phyloP scores from a whole-genome alignment of 1,284 basidiomycete genomes.

The Termitomyces sp. region DNA sequence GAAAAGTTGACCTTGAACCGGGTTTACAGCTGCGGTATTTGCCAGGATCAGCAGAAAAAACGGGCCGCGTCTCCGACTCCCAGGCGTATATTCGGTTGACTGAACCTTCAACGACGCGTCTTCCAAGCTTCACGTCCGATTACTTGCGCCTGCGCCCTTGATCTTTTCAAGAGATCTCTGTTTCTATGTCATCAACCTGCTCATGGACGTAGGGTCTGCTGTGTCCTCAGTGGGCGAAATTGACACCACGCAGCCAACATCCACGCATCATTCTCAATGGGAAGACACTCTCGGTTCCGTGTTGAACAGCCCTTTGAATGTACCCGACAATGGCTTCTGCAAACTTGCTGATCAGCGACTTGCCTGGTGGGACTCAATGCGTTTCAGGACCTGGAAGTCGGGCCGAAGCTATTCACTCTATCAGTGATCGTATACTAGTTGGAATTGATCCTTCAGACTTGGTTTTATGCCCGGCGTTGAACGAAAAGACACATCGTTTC shows the following conservation, averaged over 20 bases:
- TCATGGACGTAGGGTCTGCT: background rate
- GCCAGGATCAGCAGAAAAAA: background rate
- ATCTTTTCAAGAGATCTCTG: background rate
- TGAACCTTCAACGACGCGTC: background rate
- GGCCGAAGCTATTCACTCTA: background rate
- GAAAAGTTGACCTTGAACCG: too few relatives aligned
- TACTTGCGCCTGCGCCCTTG: background rate
- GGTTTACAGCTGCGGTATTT: background rate
- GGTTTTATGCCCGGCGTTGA: too few relatives aligned
- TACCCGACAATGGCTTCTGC: background rate
- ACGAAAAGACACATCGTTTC: background rate
- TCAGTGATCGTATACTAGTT: background rate
- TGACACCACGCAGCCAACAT: background rate
- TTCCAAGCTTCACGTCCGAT: background rate
- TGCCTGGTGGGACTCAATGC: background rate
- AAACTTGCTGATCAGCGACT: background rate
- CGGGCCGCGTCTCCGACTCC: background rate
- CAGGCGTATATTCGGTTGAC: background rate
- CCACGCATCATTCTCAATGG: background rate
- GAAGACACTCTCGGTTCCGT: conserved; percentile 23
- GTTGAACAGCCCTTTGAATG: background rate
- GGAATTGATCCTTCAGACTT: background rate
- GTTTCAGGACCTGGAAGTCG: background rate
- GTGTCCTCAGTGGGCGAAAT: background rate
- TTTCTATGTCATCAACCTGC: background rate